Evolutionary conservation across 768 basidiomycete genomes (phyloP).

Genomic region (Naematelia encephala): DNA sequence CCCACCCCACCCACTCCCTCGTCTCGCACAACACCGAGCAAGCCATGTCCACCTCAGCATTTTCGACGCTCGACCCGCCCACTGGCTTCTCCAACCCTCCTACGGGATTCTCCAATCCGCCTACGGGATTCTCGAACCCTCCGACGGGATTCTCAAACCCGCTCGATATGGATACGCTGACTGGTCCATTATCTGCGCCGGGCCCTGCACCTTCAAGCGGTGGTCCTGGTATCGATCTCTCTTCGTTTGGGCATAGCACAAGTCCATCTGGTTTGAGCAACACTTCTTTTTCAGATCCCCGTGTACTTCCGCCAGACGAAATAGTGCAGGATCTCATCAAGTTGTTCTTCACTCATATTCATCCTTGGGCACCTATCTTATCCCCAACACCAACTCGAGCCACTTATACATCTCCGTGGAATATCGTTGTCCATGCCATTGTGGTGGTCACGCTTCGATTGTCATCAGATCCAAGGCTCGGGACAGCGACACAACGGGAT

Average conservation of each 20-base stretch:
- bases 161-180: not conserved
- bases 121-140: not conserved
- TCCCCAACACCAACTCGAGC: conserved; percentile 29
- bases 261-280: conserved; percentile 24
- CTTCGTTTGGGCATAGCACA: conserved; percentile 15
- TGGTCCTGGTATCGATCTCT: conserved; percentile 8
- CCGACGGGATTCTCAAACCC: not conserved
- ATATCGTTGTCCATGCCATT: conserved; percentile 49
- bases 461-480: conserved; percentile 38
- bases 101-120: not conserved
- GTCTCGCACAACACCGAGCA: not conserved
- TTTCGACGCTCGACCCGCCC: not conserved
- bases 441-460: conserved; percentile 46
- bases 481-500: conserved; percentile 11
- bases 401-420: conserved; percentile 38
- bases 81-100: conserved; percentile 5
- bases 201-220: conserved; percentile 3
- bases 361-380: conserved; percentile 49
- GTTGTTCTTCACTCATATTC: conserved; percentile 44
- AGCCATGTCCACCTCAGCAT: conserved; percentile 1
- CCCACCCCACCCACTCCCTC: not conserved
- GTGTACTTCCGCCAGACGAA: conserved; percentile 44
- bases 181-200: not conserved
- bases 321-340: conserved; percentile 46
- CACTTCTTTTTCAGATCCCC: conserved; percentile 38